A percentile compares a stretch with the other conserved stretches of the same genome.
These are phyloP conservation scores for Fusarium xyrophilum DNA, from an alignment of 2,329 filamentous ascomycete species.

Conservation along the genomic window DNA sequence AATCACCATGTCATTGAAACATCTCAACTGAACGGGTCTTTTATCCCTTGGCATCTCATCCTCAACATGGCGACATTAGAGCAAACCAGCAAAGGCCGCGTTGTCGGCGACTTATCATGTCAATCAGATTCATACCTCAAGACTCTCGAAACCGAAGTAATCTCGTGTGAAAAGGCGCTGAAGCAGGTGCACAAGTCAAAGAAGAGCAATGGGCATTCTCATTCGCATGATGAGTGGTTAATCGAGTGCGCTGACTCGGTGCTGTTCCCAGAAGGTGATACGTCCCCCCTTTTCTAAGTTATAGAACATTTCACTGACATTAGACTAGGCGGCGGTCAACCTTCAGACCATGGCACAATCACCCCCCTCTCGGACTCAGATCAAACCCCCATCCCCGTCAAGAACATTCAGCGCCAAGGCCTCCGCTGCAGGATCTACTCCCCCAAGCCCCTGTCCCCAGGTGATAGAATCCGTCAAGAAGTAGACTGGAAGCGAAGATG, in stretches of 20 bases:
- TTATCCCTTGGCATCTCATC: not conserved
- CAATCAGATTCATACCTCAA: conserved; percentile 41
- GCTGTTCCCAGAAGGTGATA: conserved; percentile 42
- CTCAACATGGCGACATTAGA: conserved; percentile 10
- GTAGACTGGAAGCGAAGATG: conserved; percentile 43
- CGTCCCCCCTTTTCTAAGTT: fast-evolving
- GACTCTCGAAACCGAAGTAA: conserved; percentile 36
- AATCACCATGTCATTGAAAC: conserved; percentile 12
- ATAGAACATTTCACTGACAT: not conserved
- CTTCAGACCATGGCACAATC: conserved; percentile 43
- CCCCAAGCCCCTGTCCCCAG: conserved; percentile 22
- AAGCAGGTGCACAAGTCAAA: conserved; percentile 27
- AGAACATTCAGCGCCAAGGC: conserved; percentile 40
- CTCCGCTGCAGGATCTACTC: conserved; percentile 40
- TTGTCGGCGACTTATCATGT: conserved; percentile 42
- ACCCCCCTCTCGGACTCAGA: conserved; percentile 7
- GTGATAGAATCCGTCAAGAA: conserved; percentile 37
- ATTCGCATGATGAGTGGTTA: conserved; percentile 38
- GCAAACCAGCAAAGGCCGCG: not conserved
- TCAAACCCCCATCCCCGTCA: conserved; percentile 30
- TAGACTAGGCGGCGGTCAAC: conserved; percentile 41
- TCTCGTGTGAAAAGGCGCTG: conserved; percentile 41
- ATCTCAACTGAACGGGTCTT: not conserved
- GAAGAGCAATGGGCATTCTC: conserved; percentile 34
- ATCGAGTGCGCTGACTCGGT: conserved; percentile 45